Conservation (phyloP, 176 grass and related monocot genomes). For the Saccharum spontaneum region DNA sequence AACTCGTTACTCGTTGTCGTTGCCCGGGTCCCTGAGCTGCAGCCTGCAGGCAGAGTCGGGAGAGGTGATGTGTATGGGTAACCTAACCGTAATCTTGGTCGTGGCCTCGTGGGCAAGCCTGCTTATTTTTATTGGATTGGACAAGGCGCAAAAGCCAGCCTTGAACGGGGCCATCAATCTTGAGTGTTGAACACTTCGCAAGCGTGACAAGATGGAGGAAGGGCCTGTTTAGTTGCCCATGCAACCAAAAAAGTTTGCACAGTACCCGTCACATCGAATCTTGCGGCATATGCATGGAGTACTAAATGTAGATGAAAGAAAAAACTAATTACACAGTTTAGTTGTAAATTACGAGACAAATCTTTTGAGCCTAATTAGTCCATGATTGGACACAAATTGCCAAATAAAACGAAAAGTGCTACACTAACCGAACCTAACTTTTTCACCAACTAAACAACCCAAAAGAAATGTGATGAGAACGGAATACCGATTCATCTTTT, state of each 20-base stretch:
- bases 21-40: background rate
- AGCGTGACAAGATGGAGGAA: background rate
- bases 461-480: background rate
- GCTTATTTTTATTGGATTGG: background rate
- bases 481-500: constrained; percentile 3
- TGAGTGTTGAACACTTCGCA: constrained; percentile 22
- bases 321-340: no score
- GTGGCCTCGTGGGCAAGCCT: background rate
- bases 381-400: no score
- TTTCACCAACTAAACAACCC: no score
- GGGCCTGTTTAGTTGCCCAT: no score
- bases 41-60: background rate
- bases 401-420: no score
- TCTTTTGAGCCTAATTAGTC: no score
- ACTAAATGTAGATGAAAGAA: no score
- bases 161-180: background rate
- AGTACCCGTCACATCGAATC: no score
- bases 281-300: no score
- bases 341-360: no score
- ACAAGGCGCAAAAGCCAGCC: background rate
- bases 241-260: no score
- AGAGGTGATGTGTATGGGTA: background rate
- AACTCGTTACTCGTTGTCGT: background rate
- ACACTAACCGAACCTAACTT: no score
- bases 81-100: constrained; percentile 28